These are phyloP conservation scores for Pascua sp. DNA, from an alignment of 1,284 basidiomycete species.

Conservation along the genomic window DNA sequence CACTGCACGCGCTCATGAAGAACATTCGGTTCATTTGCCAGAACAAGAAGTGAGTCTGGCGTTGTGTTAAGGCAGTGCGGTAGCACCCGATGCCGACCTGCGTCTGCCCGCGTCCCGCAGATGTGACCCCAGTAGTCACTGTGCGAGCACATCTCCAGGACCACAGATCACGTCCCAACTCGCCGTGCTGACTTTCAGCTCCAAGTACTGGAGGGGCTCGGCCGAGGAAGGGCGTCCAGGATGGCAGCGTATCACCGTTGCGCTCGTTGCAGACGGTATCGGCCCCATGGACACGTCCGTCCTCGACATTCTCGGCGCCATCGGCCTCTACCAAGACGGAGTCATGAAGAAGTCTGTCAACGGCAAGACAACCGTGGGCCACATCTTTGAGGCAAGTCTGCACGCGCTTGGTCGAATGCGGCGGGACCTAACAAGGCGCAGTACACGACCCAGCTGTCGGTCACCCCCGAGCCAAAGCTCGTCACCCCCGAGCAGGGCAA, in stretches of 20 bases:
- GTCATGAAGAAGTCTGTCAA: conserved; percentile 91
- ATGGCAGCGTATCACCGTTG: conserved; percentile 92
- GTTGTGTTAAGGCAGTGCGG: background rate
- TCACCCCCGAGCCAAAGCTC: conserved; percentile 81
- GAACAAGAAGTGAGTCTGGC: conserved; percentile 61
- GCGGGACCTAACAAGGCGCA: conserved; percentile 30
- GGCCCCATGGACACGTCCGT: conserved; percentile 95
- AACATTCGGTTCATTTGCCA: conserved; percentile 99
- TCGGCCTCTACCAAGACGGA: conserved; percentile 89
- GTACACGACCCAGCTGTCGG: conserved; percentile 88
- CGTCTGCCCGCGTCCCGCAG: too few species aligned
- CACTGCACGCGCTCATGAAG: conserved; percentile 91
- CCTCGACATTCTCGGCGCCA: conserved; percentile 78
- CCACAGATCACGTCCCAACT: too few species aligned
- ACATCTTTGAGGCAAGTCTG: conserved; percentile 74
- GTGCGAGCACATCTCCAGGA: too few species aligned
- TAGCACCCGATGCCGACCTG: too few species aligned
- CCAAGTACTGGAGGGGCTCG: conserved; percentile 83
- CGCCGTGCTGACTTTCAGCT: conserved; percentile 39
- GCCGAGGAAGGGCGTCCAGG: conserved; percentile 82
- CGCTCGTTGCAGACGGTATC: conserved; percentile 85
- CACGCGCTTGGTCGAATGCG: too few species aligned
- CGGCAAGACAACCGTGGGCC: conserved; percentile 85
- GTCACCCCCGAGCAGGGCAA: conserved; percentile 85
- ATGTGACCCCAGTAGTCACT: too few species aligned